Base-by-base conservation (phyloP, 2,329 filamentous ascomycete genomes). In the Scorias spongiosa region DNA sequence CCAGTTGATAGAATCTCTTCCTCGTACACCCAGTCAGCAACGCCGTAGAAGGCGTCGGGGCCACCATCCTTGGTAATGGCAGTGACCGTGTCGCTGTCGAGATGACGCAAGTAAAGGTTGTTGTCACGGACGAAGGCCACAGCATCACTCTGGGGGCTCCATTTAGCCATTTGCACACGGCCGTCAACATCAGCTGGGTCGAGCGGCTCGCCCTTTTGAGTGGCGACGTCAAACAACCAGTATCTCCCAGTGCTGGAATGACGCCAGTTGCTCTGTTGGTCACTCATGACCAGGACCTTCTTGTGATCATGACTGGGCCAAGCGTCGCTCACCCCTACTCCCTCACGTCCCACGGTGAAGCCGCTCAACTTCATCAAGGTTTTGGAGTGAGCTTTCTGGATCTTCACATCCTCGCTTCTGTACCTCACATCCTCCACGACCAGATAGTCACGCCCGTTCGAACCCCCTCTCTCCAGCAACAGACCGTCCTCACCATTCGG, bases 11-110 rank as follows among this genome's bases (percentile, higher is more conserved):
- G 84, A 2, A 93, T 85, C 61, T 93, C 86, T 54, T 82, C 78
- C 58, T 93, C 85, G 56, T 93, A 94, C 0, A 96, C 91, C 91
- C 91, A 98, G 61, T 98, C 93, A 0, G 91, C 91, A 15, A 95
- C 78, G 14, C 91, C 91, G 55, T 98, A 95, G 63, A 98, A 98
- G 47, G 91, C 77, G 53, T 96, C 79, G 0, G 78, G 70, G 0
- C 89, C 85, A 10, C 93, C 91, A 58, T 98, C 89, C 43, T 70
- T 77, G 1, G 91, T 96, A 53, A 98, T 81, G 48, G 81, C 77
- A 5, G 74, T 70, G 4, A 85, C 73, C 12, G 72, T 65, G 15
- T 75, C 66, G 3, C 72, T 74, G 10, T 71, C 66, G 28, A 84
- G 55, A 43, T 77, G 78, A 42, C 91, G 80, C 39, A 96, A 66